These are phyloP conservation scores for Talaromyces islandicus DNA, from an alignment of 2,329 filamentous ascomycete species.

Conservation along the genomic window DNA sequence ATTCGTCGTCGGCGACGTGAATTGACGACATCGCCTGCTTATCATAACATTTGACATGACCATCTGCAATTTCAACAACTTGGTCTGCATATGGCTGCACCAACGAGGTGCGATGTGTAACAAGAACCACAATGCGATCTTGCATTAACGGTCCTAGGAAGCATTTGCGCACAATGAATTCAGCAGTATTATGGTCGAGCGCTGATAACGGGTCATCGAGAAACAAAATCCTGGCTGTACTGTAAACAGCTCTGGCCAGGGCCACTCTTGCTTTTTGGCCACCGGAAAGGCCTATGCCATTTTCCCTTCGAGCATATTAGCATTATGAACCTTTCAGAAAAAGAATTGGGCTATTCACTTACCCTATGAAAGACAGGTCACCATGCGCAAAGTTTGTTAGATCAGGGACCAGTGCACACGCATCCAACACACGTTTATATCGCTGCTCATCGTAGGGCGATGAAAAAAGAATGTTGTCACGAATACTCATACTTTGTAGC, in stretches of 20 bases:
- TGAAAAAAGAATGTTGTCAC: constrained; percentile 63
- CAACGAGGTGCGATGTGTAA: constrained; percentile 63
- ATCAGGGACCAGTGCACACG: constrained; percentile 57
- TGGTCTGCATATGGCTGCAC: constrained; percentile 68
- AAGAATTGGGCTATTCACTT: background rate
- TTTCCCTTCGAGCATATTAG: constrained; percentile 32
- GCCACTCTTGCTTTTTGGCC: constrained; percentile 57
- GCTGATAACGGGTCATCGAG: constrained; percentile 57
- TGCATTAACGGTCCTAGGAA: constrained; percentile 51
- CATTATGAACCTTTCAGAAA: background rate
- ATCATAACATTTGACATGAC: constrained; percentile 48
- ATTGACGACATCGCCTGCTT: constrained; percentile 42
- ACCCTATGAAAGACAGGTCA: constrained; percentile 55
- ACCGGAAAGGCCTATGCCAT: constrained; percentile 56
- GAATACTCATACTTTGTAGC: constrained; percentile 64
- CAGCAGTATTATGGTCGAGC: constrained; percentile 59
- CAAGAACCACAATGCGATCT: constrained; percentile 51
- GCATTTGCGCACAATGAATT: constrained; percentile 53
- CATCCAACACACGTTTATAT: constrained; percentile 64
- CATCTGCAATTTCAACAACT: constrained; percentile 63
- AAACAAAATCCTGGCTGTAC: constrained; percentile 47
- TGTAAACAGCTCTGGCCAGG: constrained; percentile 57
- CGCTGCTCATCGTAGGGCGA: constrained; percentile 61
- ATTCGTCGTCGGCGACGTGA: constrained; percentile 22
- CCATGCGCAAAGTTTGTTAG: constrained; percentile 58